Evolutionary conservation across 1,284 basidiomycete species (phyloP).

Genomic region (Ganoderma meredithae): DNA sequence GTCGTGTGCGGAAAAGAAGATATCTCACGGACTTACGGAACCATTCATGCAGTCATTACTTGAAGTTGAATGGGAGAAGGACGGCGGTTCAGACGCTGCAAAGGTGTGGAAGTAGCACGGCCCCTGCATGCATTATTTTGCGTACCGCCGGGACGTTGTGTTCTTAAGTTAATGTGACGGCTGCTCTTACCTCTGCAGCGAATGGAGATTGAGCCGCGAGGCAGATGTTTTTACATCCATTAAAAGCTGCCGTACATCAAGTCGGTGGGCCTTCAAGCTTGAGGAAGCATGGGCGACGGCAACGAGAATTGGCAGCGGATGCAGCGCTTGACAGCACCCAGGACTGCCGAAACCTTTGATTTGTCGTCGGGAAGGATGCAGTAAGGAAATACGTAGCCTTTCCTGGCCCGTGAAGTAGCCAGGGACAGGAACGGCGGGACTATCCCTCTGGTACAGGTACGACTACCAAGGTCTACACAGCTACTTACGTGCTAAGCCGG

Average conservation of each 20-base stretch:
- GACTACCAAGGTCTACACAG: neutral
- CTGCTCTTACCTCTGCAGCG: neutral
- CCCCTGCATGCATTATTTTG: neutral
- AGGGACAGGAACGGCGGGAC: neutral
- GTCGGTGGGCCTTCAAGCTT: neutral
- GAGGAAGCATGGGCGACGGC: neutral
- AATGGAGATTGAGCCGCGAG: neutral
- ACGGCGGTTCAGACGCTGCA: neutral
- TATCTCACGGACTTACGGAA: neutral
- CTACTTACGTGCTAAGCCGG: neutral
- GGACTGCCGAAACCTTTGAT: neutral
- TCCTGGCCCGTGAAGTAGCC: neutral
- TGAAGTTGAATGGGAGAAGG: neutral
- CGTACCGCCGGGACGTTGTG: neutral
- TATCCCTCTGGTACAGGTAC: neutral
- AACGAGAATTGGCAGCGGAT: neutral
- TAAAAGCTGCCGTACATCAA: slow-evolving; percentile 3
- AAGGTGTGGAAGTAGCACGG: neutral
- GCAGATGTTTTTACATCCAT: neutral
- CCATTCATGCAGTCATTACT: neutral
- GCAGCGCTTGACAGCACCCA: no score
- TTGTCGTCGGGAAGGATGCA: neutral
- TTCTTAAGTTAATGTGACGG: neutral
- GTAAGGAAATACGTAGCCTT: neutral
- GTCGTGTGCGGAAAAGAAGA: no score